Conservation (phyloP, 2,329 filamentous ascomycete species). For the Alternaria sp. region DNA sequence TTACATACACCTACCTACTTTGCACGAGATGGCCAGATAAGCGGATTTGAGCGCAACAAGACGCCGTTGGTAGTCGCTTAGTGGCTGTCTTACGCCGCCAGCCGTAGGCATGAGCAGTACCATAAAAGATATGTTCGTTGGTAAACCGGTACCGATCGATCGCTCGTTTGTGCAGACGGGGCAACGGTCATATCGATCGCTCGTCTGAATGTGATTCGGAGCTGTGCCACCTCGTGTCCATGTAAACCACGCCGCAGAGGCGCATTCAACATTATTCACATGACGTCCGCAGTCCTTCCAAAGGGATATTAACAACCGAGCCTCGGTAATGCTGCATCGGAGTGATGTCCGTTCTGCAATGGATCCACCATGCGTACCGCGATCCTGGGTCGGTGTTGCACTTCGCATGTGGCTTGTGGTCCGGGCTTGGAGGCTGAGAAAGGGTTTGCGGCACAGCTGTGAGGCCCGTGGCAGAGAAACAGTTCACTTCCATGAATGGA, state of each 20-base stretch:
- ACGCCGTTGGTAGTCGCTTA: not conserved
- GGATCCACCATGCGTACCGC: constrained; percentile 17
- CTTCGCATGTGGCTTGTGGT: constrained; percentile 5
- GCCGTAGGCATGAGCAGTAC: not conserved
- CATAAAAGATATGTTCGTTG: not conserved
- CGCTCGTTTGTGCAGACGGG: not conserved
- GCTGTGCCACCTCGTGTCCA: constrained; percentile 1
- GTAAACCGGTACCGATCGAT: not conserved
- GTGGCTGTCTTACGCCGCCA: not conserved
- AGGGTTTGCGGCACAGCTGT: not conserved
- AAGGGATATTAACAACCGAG: constrained; percentile 6
- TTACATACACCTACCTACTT: not conserved
- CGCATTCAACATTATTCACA: constrained; percentile 10
- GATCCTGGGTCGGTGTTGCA: constrained; percentile 12
- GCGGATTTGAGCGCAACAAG: not conserved
- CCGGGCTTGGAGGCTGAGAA: not conserved
- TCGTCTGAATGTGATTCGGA: not conserved
- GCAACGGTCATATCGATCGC: not conserved
- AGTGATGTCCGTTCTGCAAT: constrained; percentile 14
- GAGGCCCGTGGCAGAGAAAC: not conserved
- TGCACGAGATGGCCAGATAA: not conserved
- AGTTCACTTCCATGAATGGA: not conserved
- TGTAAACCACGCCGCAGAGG: constrained; percentile 4
- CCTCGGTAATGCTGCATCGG: constrained; percentile 25
- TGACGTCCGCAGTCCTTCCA: constrained; percentile 10